These are phyloP conservation scores for Argentina anserina DNA, from an alignment of 306 rosid genomes.

Conservation along the genomic window DNA sequence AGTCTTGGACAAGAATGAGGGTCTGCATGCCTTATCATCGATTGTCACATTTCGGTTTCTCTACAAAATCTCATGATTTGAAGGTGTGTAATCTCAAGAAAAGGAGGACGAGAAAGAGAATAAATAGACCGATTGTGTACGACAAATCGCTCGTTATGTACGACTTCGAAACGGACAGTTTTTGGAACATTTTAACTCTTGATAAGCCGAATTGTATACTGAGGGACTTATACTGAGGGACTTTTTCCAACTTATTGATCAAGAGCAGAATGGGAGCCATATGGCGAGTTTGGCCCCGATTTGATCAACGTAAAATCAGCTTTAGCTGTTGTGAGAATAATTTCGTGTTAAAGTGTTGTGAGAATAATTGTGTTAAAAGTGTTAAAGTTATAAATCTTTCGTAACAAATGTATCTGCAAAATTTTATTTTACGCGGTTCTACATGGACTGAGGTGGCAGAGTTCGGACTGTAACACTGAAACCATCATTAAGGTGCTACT, in stretches of 20 bases:
- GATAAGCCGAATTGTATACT: neutral
- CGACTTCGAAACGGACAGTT: neutral
- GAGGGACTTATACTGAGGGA: too few relatives aligned
- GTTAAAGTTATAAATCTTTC: too few relatives aligned
- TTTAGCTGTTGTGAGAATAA: too few relatives aligned
- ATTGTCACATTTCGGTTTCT: neutral
- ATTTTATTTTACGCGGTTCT: too few relatives aligned
- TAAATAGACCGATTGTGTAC: neutral
- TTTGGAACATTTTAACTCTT: neutral
- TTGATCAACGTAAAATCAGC: too few relatives aligned
- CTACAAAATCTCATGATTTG: neutral
- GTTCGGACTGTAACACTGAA: neutral
- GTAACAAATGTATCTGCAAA: too few relatives aligned
- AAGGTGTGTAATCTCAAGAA: neutral
- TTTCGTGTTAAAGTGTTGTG: too few relatives aligned
- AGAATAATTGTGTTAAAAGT: too few relatives aligned
- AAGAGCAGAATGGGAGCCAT: too few relatives aligned
- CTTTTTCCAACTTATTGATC: neutral
- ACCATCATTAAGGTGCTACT: neutral
- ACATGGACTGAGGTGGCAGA: neutral
- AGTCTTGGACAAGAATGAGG: slow-evolving; percentile 1
- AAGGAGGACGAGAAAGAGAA: too few relatives aligned
- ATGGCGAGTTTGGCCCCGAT: too few relatives aligned
- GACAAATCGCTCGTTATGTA: neutral
- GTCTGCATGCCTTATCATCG: neutral